phyloP scores from a whole-genome alignment of 108 stramenopile genomes.

The Cylindrotheca closterium region DNA sequence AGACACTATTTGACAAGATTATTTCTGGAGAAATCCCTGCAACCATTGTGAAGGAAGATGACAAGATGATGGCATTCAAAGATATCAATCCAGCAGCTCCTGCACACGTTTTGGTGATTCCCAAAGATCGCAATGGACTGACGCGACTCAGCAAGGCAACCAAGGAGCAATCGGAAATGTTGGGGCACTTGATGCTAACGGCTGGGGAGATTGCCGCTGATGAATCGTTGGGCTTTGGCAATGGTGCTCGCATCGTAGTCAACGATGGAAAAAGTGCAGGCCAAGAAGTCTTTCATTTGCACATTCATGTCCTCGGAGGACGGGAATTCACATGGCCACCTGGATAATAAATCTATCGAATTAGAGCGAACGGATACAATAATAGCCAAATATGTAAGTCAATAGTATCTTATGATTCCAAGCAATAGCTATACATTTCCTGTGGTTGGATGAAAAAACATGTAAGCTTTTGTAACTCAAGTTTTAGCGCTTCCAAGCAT shows the following conservation, averaged over 20 bases:
- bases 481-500: too few relatives aligned
- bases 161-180: constrained; percentile 84
- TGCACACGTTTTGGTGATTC: constrained; percentile 96
- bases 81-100: constrained; percentile 96
- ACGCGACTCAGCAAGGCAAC: constrained; percentile 82
- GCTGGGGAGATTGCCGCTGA: constrained; percentile 91
- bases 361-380: too few relatives aligned
- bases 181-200: constrained; percentile 91
- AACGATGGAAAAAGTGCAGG: constrained; percentile 93
- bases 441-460: too few relatives aligned
- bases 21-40: constrained; percentile 90
- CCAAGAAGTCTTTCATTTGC: constrained; percentile 94
- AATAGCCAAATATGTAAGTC: too few relatives aligned
- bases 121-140: constrained; percentile 92
- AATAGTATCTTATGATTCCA: too few relatives aligned
- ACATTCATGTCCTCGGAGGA: constrained; percentile 92
- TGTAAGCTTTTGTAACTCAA: too few relatives aligned
- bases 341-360: too few relatives aligned
- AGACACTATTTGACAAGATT: constrained; percentile 97
- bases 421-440: too few relatives aligned
- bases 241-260: constrained; percentile 89
- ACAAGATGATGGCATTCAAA: constrained; percentile 92
- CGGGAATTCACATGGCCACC: constrained; percentile 72
- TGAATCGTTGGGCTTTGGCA: constrained; percentile 76
- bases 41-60: constrained; percentile 90